These are phyloP conservation scores for Litsea cubeba DNA, from an alignment of 164 flowering plant species.

Conservation along the genomic window DNA sequence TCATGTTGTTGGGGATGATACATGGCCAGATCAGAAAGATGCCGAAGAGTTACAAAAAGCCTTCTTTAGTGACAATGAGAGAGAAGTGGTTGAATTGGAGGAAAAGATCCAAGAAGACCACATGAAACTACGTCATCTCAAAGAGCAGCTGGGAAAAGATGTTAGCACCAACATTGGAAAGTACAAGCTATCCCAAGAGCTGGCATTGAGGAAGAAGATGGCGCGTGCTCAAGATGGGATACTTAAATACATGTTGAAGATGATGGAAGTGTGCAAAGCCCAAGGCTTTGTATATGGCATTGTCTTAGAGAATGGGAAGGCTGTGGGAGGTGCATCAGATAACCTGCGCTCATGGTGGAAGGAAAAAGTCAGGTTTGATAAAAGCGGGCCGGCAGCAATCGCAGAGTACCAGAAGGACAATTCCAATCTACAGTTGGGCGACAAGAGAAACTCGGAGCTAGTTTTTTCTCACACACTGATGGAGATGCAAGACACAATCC, in stretches of 20 bases:
- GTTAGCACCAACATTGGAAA: conserved; percentile 19
- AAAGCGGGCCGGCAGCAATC: conserved; percentile 38
- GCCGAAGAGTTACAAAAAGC: conserved; percentile 34
- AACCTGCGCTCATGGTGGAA: conserved; percentile 70
- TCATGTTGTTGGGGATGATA: conserved; percentile 11
- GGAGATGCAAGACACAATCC: conserved; percentile 74
- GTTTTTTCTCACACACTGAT: conserved; percentile 44
- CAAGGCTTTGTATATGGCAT: conserved; percentile 68
- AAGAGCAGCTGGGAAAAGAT: conserved; percentile 39
- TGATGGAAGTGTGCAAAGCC: conserved; percentile 67
- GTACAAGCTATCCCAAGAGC: conserved; percentile 17
- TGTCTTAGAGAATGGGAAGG: conserved; percentile 64
- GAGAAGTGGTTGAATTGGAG: conserved; percentile 46
- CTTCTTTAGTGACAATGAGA: conserved; percentile 41
- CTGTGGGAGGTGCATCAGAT: conserved; percentile 60
- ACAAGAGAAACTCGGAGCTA: conserved; percentile 20
- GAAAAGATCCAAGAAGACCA: conserved; percentile 45
- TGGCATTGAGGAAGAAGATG: conserved; percentile 36
- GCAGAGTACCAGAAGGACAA: conserved; percentile 8
- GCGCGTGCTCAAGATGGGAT: conserved; percentile 62
- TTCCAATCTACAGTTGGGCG: conserved; percentile 31
- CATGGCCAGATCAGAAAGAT: conserved; percentile 19
- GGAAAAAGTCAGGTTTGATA: conserved; percentile 55
- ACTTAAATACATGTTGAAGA: conserved; percentile 57
- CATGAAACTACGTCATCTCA: conserved; percentile 31